A percentile compares a stretch with the other conserved stretches of the same genome.
These are phyloP conservation scores for Daldinia concentrica DNA, from an alignment of 495 filamentous ascomycete species.

Conservation along the genomic window DNA sequence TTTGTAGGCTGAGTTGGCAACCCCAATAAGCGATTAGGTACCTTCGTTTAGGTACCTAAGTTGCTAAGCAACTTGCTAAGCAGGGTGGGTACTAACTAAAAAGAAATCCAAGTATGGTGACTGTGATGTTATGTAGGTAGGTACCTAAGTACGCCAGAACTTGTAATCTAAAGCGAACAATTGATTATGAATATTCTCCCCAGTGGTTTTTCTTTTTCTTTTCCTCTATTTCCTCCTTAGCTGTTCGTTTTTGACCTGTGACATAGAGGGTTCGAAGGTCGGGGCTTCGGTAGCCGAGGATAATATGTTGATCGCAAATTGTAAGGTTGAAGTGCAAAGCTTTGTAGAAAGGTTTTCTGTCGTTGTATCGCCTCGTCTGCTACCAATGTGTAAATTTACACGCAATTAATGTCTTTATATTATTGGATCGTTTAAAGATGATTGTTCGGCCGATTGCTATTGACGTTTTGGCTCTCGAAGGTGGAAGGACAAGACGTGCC, in stretches of 20 bases:
- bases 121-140: neutral
- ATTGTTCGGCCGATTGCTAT: constrained; percentile 8
- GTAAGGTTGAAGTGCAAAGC: neutral
- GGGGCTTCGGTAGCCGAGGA: constrained; percentile 9
- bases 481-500: constrained; percentile 14
- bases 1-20: neutral
- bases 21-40: neutral
- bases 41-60: constrained; percentile 5
- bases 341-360: neutral
- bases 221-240: constrained; percentile 5
- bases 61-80: neutral
- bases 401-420: neutral
- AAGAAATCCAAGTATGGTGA: neutral
- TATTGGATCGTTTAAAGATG: neutral
- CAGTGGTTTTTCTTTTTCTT: neutral
- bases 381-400: neutral
- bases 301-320: neutral
- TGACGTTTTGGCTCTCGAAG: constrained; percentile 13
- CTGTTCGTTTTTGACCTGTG: neutral
- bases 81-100: neutral
- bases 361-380: neutral
- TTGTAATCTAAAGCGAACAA: neutral
- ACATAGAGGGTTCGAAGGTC: constrained; percentile 11
- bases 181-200: neutral
- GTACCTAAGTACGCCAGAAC: no score